A percentile compares a stretch with the other conserved stretches of the same genome.
These are phyloP conservation scores for Citeromyces hawaiiensis DNA, from an alignment of 1,139 yeast species.

Conservation along the genomic window DNA sequence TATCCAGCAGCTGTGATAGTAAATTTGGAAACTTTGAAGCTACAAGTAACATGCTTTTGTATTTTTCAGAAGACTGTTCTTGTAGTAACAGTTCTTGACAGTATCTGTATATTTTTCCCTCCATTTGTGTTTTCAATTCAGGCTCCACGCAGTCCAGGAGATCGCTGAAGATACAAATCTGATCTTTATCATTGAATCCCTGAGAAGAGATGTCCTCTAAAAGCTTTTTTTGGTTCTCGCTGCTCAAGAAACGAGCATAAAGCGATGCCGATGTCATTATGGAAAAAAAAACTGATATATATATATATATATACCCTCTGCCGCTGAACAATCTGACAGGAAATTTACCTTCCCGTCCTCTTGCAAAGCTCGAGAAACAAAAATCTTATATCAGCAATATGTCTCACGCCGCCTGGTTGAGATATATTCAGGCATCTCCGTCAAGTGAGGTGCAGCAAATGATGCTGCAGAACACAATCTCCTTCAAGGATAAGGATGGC, in stretches of 20 bases:
- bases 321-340: too few relatives aligned
- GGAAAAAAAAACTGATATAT: background rate
- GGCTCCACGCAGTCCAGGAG: constrained; percentile 19
- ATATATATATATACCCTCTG: too few relatives aligned
- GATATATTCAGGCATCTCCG: background rate
- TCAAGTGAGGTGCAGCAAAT: background rate
- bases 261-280: background rate
- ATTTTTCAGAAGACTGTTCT: background rate
- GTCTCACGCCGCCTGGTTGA: background rate
- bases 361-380: too few relatives aligned
- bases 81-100: constrained; percentile 5
- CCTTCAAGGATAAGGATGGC: background rate
- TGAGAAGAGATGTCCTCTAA: background rate
- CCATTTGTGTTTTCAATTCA: constrained; percentile 12
- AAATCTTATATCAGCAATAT: too few relatives aligned
- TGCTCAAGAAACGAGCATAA: background rate
- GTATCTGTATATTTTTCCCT: constrained; percentile 14
- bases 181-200: constrained; percentile 7
- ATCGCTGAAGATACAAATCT: constrained; percentile 22
- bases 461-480: background rate
- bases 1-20: constrained; percentile 5
- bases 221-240: background rate
- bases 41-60: constrained; percentile 7
- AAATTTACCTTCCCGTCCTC: too few relatives aligned
- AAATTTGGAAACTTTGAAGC: constrained; percentile 6